Base-by-base conservation (phyloP, 2,329 filamentous ascomycete genomes). In the Talaromyces amestolkiae region DNA sequence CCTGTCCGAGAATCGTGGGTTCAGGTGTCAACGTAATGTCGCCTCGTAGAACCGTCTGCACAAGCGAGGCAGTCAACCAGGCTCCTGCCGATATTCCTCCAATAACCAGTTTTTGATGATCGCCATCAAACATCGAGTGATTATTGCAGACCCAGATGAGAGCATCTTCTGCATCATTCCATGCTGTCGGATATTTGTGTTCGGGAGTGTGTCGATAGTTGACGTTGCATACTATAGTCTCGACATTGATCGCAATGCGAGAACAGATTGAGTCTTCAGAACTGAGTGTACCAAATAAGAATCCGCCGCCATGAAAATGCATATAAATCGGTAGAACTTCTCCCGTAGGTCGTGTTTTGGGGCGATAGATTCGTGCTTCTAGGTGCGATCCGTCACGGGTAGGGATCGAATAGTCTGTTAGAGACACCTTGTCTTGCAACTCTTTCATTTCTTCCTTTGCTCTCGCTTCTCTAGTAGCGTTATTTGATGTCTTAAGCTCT, bases 201-300 rank as follows among this genome's bases (percentile, higher is more conserved):
- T 61, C 39, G 8, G 58, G 58, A 7, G 58, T 47, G 35, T 61
- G 58, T 11, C 58, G 39, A 43, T 61, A 61, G 10, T 61, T 61
- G 7, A 61, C 24, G 19, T 33, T 61, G 24, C 13, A 17, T 17
- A 61, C 58, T 15, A 35, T 35, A 19, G 22, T n/a, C 24, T 27
- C 33, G 4, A 49, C n/a, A 6, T 41, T 15, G 15, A 19, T 47
- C 11, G 41, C 58, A n/a, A 61, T 61, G 0, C 58, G 39, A 1
- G 58, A 47, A n/a, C 58, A 61, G 5, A 27, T 47, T 7, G 58
- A 41, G 19, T 61, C 58, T 35, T 61, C 58, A 1, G 56, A 43
- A 24, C 19, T 13, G 17, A 59, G 35, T 9, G 56, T 59, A 8
- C 56, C 56, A 43, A 59, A 59, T 19, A 59, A 15, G 17, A 59